Percentiles rank a stretch among this genome's conserved stretches.
Evolutionary conservation across 1,284 basidiomycete genomes (phyloP).

Genomic region (Stereum hirsutum): DNA sequence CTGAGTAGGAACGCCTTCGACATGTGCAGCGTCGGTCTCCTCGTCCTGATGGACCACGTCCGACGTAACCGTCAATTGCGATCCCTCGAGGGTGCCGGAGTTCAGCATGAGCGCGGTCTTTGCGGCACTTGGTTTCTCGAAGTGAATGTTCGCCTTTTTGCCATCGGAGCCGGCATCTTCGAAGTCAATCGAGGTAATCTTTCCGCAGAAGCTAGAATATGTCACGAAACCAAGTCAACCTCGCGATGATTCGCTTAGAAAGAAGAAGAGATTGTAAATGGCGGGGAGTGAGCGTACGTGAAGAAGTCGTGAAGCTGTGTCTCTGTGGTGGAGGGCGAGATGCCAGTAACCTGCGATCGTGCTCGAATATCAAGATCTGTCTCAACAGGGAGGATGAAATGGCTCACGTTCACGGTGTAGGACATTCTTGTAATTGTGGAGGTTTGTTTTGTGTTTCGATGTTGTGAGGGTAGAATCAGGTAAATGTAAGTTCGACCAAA

Average conservation of each 20-base stretch:
- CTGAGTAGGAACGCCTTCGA: conserved; percentile 40
- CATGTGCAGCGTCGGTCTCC: conserved; percentile 24
- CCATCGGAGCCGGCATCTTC: conserved; percentile 20
- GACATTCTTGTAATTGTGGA: conserved; percentile 9
- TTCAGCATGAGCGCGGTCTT: conserved; percentile 78
- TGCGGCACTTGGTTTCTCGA: conserved; percentile 71
- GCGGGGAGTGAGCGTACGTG: conserved; percentile 37
- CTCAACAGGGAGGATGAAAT: background rate
- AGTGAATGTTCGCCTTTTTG: conserved; percentile 48
- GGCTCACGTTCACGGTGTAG: conserved; percentile 16
- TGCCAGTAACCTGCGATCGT: conserved; percentile 52
- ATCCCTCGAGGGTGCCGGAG: conserved; percentile 61
- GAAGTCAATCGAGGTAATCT: conserved; percentile 59
- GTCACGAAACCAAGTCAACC: too few species aligned
- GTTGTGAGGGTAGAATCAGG: too few species aligned
- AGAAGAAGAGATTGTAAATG: conserved; percentile 7
- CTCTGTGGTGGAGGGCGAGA: conserved; percentile 52
- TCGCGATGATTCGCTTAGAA: too few species aligned
- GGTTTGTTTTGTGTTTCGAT: too few species aligned
- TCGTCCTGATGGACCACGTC: conserved; percentile 52
- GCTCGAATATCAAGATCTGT: background rate
- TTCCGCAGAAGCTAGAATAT: conserved; percentile 64
- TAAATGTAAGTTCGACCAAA: too few species aligned
- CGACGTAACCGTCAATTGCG: conserved; percentile 52
- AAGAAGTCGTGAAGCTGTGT: conserved; percentile 67